phyloP scores from a whole-genome alignment of 192 early-diverging fungal species.

The Rhizoclosmatium sp. region DNA sequence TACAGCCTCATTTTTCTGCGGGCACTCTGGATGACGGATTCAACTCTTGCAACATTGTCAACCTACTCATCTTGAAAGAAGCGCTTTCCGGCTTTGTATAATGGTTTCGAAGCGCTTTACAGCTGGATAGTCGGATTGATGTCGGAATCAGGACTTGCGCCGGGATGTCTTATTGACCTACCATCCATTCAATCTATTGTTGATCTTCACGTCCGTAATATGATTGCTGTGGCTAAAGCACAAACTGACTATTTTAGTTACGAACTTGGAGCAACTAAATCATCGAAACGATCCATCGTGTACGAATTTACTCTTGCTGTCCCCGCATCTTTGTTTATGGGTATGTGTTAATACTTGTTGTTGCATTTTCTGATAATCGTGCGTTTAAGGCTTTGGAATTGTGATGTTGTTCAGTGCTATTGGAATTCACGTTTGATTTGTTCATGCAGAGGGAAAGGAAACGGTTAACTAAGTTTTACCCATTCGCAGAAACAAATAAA shows the following conservation, averaged over 20 bases:
- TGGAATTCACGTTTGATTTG: constrained; percentile 41
- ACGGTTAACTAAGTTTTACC: too few relatives aligned
- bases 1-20: neutral
- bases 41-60: neutral
- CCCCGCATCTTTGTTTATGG: constrained; percentile 29
- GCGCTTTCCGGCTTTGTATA: too few relatives aligned
- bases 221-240: too few relatives aligned
- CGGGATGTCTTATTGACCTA: neutral
- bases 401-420: constrained; percentile 41
- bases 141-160: neutral
- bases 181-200: neutral
- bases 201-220: neutral
- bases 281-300: neutral
- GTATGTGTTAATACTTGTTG: constrained; percentile 19
- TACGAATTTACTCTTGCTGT: constrained; percentile 26
- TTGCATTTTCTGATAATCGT: neutral
- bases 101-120: too few relatives aligned
- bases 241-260: constrained; percentile 10
- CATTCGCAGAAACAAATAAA: too few relatives aligned
- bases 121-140: too few relatives aligned
- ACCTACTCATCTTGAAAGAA: too few relatives aligned
- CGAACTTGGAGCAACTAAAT: constrained; percentile 24
- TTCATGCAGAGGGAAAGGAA: too few relatives aligned
- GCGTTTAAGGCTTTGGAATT: constrained; percentile 35
- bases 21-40: neutral